Conservation (phyloP, 2,329 filamentous ascomycete genomes). For the Pseudofabraea citricarpa region DNA sequence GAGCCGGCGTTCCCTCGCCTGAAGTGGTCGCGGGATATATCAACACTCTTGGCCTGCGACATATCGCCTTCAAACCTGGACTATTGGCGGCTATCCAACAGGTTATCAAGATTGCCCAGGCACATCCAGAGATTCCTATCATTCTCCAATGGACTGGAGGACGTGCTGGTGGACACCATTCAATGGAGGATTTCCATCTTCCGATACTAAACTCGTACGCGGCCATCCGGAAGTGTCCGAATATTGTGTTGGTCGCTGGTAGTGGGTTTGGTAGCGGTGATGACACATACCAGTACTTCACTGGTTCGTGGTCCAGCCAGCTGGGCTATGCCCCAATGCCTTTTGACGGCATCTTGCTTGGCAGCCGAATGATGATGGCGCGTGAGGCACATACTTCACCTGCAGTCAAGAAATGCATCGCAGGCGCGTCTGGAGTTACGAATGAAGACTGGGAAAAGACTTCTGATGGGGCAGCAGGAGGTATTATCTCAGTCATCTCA, state of each 20-base stretch:
- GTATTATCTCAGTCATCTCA: slow-evolving; percentile 92
- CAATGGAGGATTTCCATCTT: slow-evolving; percentile 91
- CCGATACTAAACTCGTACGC: slow-evolving; percentile 89
- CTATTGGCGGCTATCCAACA: slow-evolving; percentile 83
- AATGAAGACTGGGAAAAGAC: slow-evolving; percentile 87
- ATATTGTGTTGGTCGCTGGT: slow-evolving; percentile 84
- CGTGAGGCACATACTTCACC: slow-evolving; percentile 87
- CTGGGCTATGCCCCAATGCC: slow-evolving; percentile 91
- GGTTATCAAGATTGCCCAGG: slow-evolving; percentile 88
- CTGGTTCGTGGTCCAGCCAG: slow-evolving; percentile 77
- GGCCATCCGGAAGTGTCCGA: slow-evolving; percentile 77
- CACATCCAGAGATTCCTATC: slow-evolving; percentile 90
- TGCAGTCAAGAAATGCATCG: slow-evolving; percentile 84
- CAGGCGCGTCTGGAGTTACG: slow-evolving; percentile 75
- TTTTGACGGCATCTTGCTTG: slow-evolving; percentile 87
- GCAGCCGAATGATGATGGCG: slow-evolving; percentile 90
- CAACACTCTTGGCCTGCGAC: slow-evolving; percentile 84
- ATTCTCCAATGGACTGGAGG: slow-evolving; percentile 94
- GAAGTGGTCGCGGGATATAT: slow-evolving; percentile 94
- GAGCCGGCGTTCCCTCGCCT: slow-evolving; percentile 90
- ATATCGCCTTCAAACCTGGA: slow-evolving; percentile 92
- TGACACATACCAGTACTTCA: slow-evolving; percentile 89
- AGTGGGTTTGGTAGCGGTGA: slow-evolving; percentile 88
- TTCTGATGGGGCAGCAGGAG: slow-evolving; percentile 85
- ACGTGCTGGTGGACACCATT: slow-evolving; percentile 90